Base-by-base conservation (phyloP, 139 green algal genomes). In the Eudorina sp. region DNA sequence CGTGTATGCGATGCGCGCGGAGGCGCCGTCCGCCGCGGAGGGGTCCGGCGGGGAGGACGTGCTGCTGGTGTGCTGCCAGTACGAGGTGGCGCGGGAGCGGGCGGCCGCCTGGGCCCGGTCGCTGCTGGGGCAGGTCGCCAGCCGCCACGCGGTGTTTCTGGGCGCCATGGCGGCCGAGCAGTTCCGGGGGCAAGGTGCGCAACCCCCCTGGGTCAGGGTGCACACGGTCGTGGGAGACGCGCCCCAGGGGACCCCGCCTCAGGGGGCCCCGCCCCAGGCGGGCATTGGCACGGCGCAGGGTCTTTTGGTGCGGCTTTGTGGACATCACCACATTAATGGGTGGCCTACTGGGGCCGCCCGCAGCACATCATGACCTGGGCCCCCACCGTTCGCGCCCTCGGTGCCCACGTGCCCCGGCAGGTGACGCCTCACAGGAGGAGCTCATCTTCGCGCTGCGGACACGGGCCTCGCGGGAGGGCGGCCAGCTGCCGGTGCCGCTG, bases 371-470 rank as follows among this genome's bases (percentile, higher is more conserved):
- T n/a, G n/a, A n/a, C n/a, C n/a, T n/a, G n/a, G n/a, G n/a, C n/a
- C n/a, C n/a, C n/a, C n/a, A n/a, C n/a, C n/a, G n/a, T n/a, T n/a
- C n/a, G n/a, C n/a, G n/a, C n/a, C n/a, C n/a, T n/a, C n/a, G n/a
- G n/a, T n/a, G n/a, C n/a, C n/a, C n/a, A n/a, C n/a, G n/a, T n/a
- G n/a, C n/a, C 51, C 51, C 51, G 16, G 83, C 74, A 72, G 90
- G 85, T 19, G 90, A 92, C 51, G 69, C 90, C 3, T 89, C 85
- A 4, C 85, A 92, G 83, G 90, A 92, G 85, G 51, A 84, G 34
- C 75, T 90, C 0, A 38, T 86, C 19, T 92, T 90, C 73, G 36
- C 70, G 31, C 80, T 92, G 60, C 73, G 36, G 43, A 84, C 38
- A 0, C 27, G 60, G 9, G 85, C 81, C 9, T 48, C 81, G 31